These are phyloP conservation scores for Colletotrichum destructivum DNA, from an alignment of 2,329 filamentous ascomycete genomes.

Conservation along the genomic window DNA sequence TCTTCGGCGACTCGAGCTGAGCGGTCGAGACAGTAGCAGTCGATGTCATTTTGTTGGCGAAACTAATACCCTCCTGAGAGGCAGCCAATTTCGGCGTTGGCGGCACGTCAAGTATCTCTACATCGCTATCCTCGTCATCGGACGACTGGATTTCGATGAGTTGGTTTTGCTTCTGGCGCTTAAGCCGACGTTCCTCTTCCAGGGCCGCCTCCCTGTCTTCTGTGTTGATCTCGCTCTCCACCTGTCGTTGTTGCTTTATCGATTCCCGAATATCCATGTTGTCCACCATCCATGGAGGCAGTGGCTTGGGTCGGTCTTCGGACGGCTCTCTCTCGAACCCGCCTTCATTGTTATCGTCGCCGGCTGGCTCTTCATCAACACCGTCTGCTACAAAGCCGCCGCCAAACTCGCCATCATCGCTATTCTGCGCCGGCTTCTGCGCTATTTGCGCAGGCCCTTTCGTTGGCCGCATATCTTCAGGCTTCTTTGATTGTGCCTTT, in stretches of 20 bases:
- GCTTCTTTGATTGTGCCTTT: conserved; percentile 48
- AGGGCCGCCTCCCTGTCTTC: conserved; percentile 71
- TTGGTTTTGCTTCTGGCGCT: conserved; percentile 60
- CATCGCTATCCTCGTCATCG: conserved; percentile 69
- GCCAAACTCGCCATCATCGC: conserved; percentile 46
- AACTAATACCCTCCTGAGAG: background rate
- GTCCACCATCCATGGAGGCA: conserved; percentile 83
- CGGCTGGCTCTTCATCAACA: conserved; percentile 44
- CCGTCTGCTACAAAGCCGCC: conserved; percentile 56
- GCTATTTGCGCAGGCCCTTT: conserved; percentile 37
- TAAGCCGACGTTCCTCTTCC: conserved; percentile 67
- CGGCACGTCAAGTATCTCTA: conserved; percentile 70
- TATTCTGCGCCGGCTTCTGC: conserved; percentile 16
- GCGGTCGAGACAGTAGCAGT: background rate
- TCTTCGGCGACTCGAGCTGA: background rate
- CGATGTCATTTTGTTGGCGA: conserved; percentile 36
- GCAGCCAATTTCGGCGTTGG: conserved; percentile 49
- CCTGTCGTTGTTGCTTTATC: conserved; percentile 70
- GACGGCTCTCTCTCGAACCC: conserved; percentile 73
- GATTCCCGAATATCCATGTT: conserved; percentile 77
- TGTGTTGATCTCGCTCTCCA: conserved; percentile 74
- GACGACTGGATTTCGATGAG: conserved; percentile 76
- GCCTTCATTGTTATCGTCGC: conserved; percentile 67
- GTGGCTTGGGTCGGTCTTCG: conserved; percentile 66
- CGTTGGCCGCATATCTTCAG: background rate